These are phyloP conservation scores for Betula pendula DNA, from an alignment of 306 rosid species.

Conservation along the genomic window DNA sequence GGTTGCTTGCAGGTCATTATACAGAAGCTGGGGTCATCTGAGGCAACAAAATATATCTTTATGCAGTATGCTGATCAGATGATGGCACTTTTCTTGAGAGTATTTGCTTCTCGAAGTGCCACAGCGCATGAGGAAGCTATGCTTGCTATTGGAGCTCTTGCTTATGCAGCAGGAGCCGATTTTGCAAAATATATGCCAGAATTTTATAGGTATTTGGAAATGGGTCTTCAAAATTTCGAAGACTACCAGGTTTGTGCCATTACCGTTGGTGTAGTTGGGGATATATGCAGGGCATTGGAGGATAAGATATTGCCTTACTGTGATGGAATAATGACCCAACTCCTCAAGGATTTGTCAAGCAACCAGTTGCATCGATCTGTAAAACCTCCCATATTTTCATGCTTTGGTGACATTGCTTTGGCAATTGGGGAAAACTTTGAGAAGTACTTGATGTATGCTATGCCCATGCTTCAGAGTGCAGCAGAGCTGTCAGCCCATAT, in stretches of 20 bases:
- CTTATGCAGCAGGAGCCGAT: slow-evolving; percentile 74
- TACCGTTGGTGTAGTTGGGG: slow-evolving; percentile 94
- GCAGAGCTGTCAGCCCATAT: slow-evolving; percentile 84
- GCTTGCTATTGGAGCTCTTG: slow-evolving; percentile 98
- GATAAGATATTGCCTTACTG: slow-evolving; percentile 78
- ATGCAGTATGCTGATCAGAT: slow-evolving; percentile 86
- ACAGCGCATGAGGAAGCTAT: slow-evolving; percentile 98
- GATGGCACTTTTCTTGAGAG: slow-evolving; percentile 81
- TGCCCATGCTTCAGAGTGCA: slow-evolving; percentile 99
- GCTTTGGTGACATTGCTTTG: slow-evolving; percentile 94
- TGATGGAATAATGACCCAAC: slow-evolving; percentile 95
- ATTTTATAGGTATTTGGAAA: slow-evolving; percentile 75
- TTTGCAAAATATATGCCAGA: slow-evolving; percentile 84
- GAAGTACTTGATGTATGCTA: slow-evolving; percentile 83
- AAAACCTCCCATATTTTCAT: slow-evolving; percentile 94
- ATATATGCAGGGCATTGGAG: slow-evolving; percentile 88
- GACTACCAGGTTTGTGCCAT: slow-evolving; percentile 96
- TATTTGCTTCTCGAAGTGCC: slow-evolving; percentile 86
- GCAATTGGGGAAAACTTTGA: slow-evolving; percentile 92
- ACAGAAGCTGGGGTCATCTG: slow-evolving; percentile 86
- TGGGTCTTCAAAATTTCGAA: slow-evolving; percentile 95
- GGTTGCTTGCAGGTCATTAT: slow-evolving; percentile 96
- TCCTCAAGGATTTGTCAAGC: slow-evolving; percentile 86
- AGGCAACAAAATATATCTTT: slow-evolving; percentile 64
- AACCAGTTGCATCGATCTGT: slow-evolving; percentile 92